Evolutionary conservation across 805 yeast genomes (phyloP).

Genomic region (Tetrapisispora arboricola): DNA sequence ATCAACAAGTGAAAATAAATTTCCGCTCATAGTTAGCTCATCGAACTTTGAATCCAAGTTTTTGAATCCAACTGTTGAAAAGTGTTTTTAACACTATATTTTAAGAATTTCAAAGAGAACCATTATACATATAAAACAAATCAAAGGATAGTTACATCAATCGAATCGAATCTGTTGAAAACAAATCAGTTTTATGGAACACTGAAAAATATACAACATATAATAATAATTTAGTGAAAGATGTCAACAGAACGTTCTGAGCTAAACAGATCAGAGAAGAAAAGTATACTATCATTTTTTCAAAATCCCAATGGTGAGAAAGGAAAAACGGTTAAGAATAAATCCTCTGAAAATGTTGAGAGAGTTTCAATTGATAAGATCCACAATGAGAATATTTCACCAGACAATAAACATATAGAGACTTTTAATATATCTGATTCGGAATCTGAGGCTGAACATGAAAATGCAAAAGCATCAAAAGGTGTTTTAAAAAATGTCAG

Average conservation of each 20-base stretch:
- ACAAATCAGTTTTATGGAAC: too few relatives aligned
- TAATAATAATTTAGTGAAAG: neutral
- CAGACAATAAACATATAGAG: neutral
- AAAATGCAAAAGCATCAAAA: neutral
- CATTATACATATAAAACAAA: too few relatives aligned
- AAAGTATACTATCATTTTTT: conserved; percentile 19
- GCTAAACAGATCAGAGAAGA: conserved; percentile 6
- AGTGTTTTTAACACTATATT: too few relatives aligned
- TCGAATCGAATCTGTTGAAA: too few relatives aligned
- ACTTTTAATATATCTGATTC: conserved; percentile 2
- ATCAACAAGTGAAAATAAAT: too few relatives aligned
- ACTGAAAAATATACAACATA: too few relatives aligned
- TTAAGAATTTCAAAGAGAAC: too few relatives aligned
- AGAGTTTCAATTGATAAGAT: neutral
- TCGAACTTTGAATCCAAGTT: too few relatives aligned
- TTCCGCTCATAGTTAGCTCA: too few relatives aligned
- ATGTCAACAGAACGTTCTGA: conserved; percentile 4
- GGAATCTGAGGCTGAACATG: conserved; percentile 4
- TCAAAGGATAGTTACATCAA: too few relatives aligned
- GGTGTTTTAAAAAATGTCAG: neutral
- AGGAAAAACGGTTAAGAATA: neutral
- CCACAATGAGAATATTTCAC: neutral
- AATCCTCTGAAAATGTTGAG: neutral
- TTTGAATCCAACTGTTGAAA: too few relatives aligned
- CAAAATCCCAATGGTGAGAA: conserved; percentile 7